A percentile compares a stretch with the other conserved stretches of the same genome.
Evolutionary conservation across 139 green algal genomes (phyloP).

Genomic region (Chlorella vulgaris): DNA sequence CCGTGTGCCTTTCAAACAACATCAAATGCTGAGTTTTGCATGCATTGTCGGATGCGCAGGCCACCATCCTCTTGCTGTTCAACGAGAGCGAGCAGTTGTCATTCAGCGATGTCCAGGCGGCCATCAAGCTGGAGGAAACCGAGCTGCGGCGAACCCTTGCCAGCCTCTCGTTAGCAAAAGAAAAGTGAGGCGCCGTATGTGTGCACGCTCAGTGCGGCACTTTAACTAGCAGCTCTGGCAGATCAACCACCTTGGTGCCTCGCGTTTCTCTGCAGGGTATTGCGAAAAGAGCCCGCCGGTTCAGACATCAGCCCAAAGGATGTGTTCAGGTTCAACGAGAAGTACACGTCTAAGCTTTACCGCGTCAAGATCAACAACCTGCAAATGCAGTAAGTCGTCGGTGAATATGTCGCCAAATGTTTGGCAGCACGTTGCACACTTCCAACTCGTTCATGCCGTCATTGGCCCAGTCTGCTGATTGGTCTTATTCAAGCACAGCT

Average conservation of each 20-base stretch:
- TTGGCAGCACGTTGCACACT: no score
- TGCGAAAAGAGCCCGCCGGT: constrained; percentile 90
- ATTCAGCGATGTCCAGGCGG: constrained; percentile 73
- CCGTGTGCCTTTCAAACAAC: no score
- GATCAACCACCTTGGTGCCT: not conserved
- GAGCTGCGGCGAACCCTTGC: constrained; percentile 94
- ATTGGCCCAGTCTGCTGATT: no score
- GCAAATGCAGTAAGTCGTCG: constrained; percentile 75
- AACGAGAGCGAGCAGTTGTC: constrained; percentile 82
- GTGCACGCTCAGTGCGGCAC: not conserved
- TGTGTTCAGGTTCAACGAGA: constrained; percentile 86
- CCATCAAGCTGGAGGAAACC: constrained; percentile 71
- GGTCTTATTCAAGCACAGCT: not conserved
- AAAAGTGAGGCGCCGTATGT: constrained; percentile 28
- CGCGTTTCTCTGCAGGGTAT: constrained; percentile 52
- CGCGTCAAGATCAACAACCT: constrained; percentile 97
- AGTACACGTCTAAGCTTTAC: constrained; percentile 84
- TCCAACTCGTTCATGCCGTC: no score
- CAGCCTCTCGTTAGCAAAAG: constrained; percentile 89
- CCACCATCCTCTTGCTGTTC: constrained; percentile 96
- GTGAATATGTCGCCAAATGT: no score
- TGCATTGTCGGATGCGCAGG: constrained; percentile 49
- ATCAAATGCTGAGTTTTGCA: no score
- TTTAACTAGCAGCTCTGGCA: no score
- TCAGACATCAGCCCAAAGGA: constrained; percentile 86